phyloP scores from a whole-genome alignment of 2,329 filamentous ascomycete genomes.

The Rhinocladiella mackenziei region DNA sequence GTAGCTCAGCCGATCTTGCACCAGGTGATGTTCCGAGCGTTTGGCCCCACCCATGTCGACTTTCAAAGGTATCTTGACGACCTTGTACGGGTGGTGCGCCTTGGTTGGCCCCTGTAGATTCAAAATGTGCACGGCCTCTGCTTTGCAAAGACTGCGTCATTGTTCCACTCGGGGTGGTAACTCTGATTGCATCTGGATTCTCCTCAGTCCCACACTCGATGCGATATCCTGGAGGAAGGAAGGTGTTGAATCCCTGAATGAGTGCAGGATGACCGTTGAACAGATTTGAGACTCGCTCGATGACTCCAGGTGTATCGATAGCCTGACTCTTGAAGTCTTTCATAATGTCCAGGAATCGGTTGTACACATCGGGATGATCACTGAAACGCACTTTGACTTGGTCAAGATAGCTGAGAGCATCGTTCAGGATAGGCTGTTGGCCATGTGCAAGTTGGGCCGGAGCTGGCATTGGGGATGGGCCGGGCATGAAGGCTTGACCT shows the following conservation, averaged over 20 bases:
- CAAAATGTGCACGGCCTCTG: constrained; percentile 31
- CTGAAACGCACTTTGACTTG: constrained; percentile 98
- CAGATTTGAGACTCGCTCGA: constrained; percentile 89
- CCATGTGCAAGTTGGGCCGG: constrained; percentile 65
- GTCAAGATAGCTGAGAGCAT: constrained; percentile 91
- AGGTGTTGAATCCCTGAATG: constrained; percentile 98
- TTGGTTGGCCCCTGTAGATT: constrained; percentile 29
- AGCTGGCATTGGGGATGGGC: constrained; percentile 44
- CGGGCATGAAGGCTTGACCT: constrained; percentile 45
- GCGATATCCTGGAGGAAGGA: constrained; percentile 88
- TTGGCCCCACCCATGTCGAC: constrained; percentile 27
- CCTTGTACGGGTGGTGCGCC: constrained; percentile 4
- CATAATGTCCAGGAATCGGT: constrained; percentile 96
- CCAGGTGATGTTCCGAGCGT: constrained; percentile 31
- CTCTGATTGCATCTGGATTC: constrained; percentile 91
- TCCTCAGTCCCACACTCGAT: constrained; percentile 94
- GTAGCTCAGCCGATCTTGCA: constrained; percentile 29
- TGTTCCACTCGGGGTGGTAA: constrained; percentile 96
- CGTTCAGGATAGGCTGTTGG: constrained; percentile 77
- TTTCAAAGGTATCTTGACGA: constrained; percentile 26
- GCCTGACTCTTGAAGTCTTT: constrained; percentile 99
- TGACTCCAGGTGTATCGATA: constrained; percentile 96
- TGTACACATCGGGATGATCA: constrained; percentile 95
- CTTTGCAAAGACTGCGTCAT: constrained; percentile 80
- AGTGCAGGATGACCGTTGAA: constrained; percentile 93